A percentile compares a stretch with the other conserved stretches of the same genome.
Conservation (phyloP, 163 green algal genomes). For the Trebouxia gelatinosa region DNA sequence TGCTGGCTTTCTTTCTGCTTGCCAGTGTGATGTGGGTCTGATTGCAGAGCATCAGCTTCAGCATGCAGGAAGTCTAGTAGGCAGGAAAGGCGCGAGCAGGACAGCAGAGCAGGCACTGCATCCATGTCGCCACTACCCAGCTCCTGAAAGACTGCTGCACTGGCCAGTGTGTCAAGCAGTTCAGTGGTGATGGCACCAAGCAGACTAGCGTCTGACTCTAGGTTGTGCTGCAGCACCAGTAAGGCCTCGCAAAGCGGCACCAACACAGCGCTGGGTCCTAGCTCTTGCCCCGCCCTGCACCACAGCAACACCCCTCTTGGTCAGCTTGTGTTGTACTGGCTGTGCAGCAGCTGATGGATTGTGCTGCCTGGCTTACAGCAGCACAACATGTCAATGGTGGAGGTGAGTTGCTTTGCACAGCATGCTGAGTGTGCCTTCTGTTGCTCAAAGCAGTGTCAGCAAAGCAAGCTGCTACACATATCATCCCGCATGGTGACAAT, state of each 20-base stretch:
- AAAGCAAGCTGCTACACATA: no score
- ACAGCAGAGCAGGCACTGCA: not conserved
- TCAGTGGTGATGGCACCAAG: not conserved
- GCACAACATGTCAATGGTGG: not conserved
- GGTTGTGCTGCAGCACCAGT: not conserved
- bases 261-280: not conserved
- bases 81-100: constrained; percentile 3
- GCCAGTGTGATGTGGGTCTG: no score
- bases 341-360: not conserved
- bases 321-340: no score
- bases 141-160: constrained; percentile 10
- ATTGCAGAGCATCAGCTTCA: no score
- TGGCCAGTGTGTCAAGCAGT: not conserved
- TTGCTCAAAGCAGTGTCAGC: not conserved
- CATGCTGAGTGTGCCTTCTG: not conserved
- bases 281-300: not conserved
- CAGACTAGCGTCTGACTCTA: not conserved
- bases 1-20: no score
- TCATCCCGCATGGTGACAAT: no score
- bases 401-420: not conserved
- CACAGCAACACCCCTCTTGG: not conserved
- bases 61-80: not conserved
- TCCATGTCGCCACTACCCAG: constrained; percentile 16
- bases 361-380: not conserved
- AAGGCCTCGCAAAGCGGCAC: not conserved